Evolutionary conservation across 306 rosid genomes (phyloP), one percentile per base, ranked within the genome.

Genomic region (Pyrus bretschneideri): DNA sequence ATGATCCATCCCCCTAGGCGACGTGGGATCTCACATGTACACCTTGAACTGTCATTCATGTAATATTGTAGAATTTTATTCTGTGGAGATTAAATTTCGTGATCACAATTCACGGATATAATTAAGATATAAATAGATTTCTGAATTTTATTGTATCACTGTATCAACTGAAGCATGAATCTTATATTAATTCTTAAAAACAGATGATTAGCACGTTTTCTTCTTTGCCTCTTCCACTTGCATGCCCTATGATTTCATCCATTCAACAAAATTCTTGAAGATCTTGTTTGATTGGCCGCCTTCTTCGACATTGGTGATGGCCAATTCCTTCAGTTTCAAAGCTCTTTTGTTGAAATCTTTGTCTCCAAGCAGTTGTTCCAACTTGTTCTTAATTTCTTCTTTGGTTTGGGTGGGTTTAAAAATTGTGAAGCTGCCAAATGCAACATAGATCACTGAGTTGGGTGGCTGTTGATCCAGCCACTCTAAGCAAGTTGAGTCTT

Each of bases 351-450:
- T 76, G 29, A 71, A 71, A 6, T n/a, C 11, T 68, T 51, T 63
- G 49, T 79, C 76, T 9, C 61, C 33, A n/a, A 83, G 67, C 9
- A 83, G 46, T 19, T 67, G 33, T 2, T 83, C 82, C 1, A 77
- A 60, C 27, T 77, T 80, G 44, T 73, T 80, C 67, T 23, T 76
- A n/a, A 83, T 65, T 78, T 83, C 86, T 49, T 4, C 81, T 7
- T 25, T 15, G 6, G 44, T 66, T 31, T 81, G 87, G 22, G 27
- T 35, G 21, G 25, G 72, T 4, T 79, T 74, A 42, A 69, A 74
- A 22, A 44, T 2, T 40, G 83, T 21, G 23, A 82, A 19, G 77
- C 87, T 86, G 1, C 84, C 86, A 81, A 86, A 81, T 51, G 86
- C 84, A 45, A 81, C 79, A 70, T 81, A 76, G 51, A 81, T 81